Percentiles rank a stretch among this genome's conserved stretches.
phyloP scores from a whole-genome alignment of 2,329 filamentous ascomycete species.

The Didymella arachidicola region DNA sequence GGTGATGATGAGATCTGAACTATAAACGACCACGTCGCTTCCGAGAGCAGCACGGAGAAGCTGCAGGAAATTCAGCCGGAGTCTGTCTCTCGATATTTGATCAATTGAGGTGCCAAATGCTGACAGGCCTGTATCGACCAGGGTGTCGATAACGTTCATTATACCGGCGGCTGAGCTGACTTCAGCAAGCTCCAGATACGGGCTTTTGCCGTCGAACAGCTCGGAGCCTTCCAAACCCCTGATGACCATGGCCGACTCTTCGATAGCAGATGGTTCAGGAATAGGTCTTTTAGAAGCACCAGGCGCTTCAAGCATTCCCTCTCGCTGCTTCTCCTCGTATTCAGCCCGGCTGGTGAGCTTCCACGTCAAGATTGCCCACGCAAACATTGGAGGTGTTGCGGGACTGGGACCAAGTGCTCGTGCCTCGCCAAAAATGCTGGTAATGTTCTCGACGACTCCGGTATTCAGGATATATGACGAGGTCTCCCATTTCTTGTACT shows the following conservation, averaged over 20 bases:
- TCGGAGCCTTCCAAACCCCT: constrained; percentile 35
- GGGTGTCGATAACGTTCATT: constrained; percentile 35
- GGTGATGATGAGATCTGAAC: constrained; percentile 72
- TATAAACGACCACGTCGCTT: constrained; percentile 69
- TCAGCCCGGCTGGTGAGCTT: constrained; percentile 34
- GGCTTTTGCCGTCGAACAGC: constrained; percentile 36
- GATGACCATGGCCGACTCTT: constrained; percentile 39
- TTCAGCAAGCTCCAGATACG: constrained; percentile 40
- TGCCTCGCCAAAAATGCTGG: constrained; percentile 71
- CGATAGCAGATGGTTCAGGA: constrained; percentile 31
- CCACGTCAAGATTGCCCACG: constrained; percentile 75
- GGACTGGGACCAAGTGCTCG: constrained; percentile 62
- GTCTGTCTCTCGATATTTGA: constrained; percentile 65
- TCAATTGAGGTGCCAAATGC: constrained; percentile 59
- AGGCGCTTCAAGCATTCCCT: constrained; percentile 36
- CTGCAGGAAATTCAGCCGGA: constrained; percentile 72
- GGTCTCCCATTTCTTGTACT: constrained; percentile 39
- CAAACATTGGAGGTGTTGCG: constrained; percentile 77
- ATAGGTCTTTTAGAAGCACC: constrained; percentile 23
- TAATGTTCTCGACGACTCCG: constrained; percentile 74
- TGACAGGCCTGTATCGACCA: constrained; percentile 39
- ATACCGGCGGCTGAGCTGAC: constrained; percentile 36
- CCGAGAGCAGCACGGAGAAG: constrained; percentile 72
- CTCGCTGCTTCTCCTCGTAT: constrained; percentile 40
- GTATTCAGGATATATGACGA: constrained; percentile 73